Percentiles rank a stretch among this genome's conserved stretches.
These are phyloP conservation scores for Solanum virginianum DNA, from an alignment of 257 asterid genomes.

Conservation along the genomic window DNA sequence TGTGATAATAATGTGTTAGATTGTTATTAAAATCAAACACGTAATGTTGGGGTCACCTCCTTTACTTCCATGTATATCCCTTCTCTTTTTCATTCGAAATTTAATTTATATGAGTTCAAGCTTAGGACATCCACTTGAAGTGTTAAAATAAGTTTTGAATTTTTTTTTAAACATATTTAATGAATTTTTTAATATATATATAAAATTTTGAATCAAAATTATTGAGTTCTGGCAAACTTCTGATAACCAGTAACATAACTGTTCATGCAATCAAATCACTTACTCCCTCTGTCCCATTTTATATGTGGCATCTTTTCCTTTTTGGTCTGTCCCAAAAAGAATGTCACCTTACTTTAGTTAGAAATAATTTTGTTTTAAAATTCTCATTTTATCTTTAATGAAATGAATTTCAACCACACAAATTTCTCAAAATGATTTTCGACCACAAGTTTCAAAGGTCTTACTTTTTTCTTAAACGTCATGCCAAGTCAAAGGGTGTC, in stretches of 20 bases:
- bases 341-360: no score
- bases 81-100: not conserved
- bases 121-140: not conserved
- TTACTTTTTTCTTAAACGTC: no score
- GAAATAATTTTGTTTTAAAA: no score
- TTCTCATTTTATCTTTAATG: no score
- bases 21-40: not conserved
- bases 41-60: not conserved
- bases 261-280: not conserved
- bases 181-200: not conserved
- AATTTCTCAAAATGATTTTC: no score
- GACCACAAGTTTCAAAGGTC: no score
- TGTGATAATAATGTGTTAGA: not conserved
- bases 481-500: no score
- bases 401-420: no score
- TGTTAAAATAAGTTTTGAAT: not conserved
- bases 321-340: no score
- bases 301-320: no score
- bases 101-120: not conserved
- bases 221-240: not conserved
- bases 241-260: not conserved
- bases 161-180: not conserved
- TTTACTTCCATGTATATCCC: not conserved
- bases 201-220: not conserved
- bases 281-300: no score